Evolutionary conservation across 2,329 filamentous ascomycete genomes (phyloP).

Genomic region (Calonectria leucothoes): DNA sequence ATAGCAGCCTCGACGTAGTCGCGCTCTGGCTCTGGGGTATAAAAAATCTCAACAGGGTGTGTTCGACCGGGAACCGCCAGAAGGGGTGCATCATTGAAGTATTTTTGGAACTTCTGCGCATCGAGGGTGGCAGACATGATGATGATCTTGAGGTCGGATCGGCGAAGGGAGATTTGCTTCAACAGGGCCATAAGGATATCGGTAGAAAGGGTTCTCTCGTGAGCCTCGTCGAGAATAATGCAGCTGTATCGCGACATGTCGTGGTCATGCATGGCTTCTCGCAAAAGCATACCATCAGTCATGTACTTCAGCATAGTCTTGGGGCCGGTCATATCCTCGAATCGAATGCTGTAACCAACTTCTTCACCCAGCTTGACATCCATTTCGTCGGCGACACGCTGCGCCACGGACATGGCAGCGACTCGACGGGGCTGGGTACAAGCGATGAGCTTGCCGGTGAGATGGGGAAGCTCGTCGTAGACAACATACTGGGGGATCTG

Average conservation of each 20-base stretch:
- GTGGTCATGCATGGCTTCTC: slow-evolving; percentile 97
- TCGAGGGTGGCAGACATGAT: slow-evolving; percentile 99
- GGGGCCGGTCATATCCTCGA: slow-evolving; percentile 91
- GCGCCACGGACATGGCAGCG: slow-evolving; percentile 97
- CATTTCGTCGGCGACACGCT: slow-evolving; percentile 97
- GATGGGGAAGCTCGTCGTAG: slow-evolving; percentile 93
- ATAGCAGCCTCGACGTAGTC: slow-evolving; percentile 98
- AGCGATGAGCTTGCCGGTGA: slow-evolving; percentile 88
- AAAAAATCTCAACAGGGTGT: slow-evolving; percentile 97
- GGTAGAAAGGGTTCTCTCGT: slow-evolving; percentile 96
- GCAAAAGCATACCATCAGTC: slow-evolving; percentile 98
- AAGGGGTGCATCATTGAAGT: slow-evolving; percentile 94
- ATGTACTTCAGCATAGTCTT: slow-evolving; percentile 98
- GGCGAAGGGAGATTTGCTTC: slow-evolving; percentile 86
- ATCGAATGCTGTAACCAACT: slow-evolving; percentile 98
- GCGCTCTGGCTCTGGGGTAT: slow-evolving; percentile 94
- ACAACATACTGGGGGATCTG: slow-evolving; percentile 99
- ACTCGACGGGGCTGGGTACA: slow-evolving; percentile 98
- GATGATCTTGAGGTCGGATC: slow-evolving; percentile 95
- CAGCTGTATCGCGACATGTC: slow-evolving; percentile 93
- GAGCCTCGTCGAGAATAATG: slow-evolving; percentile 98
- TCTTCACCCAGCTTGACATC: slow-evolving; percentile 93
- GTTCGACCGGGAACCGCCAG: slow-evolving; percentile 95
- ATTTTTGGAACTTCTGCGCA: slow-evolving; percentile 96
- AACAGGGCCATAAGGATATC: slow-evolving; percentile 97